Evolutionary conservation across 805 yeast genomes (phyloP), one percentile per base, ranked within the genome.

Genomic region (Kazachstania psychrophila): DNA sequence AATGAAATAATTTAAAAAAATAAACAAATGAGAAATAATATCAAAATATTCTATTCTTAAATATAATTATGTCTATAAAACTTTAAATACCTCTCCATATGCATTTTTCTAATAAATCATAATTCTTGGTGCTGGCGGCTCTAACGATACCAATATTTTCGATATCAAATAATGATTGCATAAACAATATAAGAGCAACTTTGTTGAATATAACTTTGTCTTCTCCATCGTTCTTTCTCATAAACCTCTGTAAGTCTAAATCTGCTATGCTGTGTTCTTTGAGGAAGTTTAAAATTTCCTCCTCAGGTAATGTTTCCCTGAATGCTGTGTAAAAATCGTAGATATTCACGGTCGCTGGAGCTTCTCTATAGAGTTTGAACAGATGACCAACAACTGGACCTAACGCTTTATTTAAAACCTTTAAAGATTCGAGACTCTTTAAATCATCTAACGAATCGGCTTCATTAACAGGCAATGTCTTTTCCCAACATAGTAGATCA

Each of bases 291-390:
- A 58, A 37, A 1, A 63, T 55, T 10, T 46, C 45, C 6, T 54
- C 45, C 30, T 47, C 47, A 4, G 64, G 59, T n/a, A 77, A 45
- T 0, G 75, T 61, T 39, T 67, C 72, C 49, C 66, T 72, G 58
- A 81, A 81, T 0, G 83, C 78, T 17, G 62, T 54, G 49, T 68
- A 82, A 46, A 76, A 77, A 46, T 82, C 94, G 58, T 66, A 77
- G 36, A 79, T 68, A 50, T 82, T 82, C 42, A 82, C 69, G 22
- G 68, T 61, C 3, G 77, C 66, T 17, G 83, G 81, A 0, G 95
- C 88, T 47, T 87, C 96, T 41, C 92, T 72, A 54, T 79, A 80
- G 12, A 84, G 65, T 33, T 73, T 70, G 59, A 74, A 87, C 37
- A 87, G 54, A 33, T 70, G 73, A 22, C 73, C 62, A 6, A 77